Conservation (phyloP, 495 filamentous ascomycete genomes). For the Tricharina praecox region DNA sequence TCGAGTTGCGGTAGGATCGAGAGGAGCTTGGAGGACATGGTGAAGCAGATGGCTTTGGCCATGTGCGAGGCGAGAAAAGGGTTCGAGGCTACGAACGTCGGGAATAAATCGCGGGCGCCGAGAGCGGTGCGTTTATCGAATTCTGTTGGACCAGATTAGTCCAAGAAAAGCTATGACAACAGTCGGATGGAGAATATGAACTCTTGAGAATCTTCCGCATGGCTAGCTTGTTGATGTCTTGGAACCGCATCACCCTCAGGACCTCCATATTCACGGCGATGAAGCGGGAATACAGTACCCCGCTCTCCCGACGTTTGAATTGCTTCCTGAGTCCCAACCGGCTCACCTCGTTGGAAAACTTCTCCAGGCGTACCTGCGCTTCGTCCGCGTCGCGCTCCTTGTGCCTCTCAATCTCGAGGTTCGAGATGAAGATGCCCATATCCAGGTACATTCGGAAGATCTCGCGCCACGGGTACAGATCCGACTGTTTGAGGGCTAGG, state of each 20-base stretch:
- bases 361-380: constrained; percentile 38
- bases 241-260: constrained; percentile 50
- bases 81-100: constrained; percentile 34
- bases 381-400: constrained; percentile 38
- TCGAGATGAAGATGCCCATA: constrained; percentile 56
- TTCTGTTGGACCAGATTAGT: constrained; percentile 35
- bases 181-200: too few species aligned
- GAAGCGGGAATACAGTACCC: constrained; percentile 41
- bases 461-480: constrained; percentile 53
- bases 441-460: constrained; percentile 58
- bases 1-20: constrained; percentile 50
- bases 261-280: constrained; percentile 46
- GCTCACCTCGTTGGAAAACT: constrained; percentile 42
- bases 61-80: constrained; percentile 39
- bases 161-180: constrained; percentile 11
- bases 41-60: constrained; percentile 48
- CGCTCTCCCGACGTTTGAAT: constrained; percentile 43
- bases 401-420: constrained; percentile 38
- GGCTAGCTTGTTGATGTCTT: constrained; percentile 53
- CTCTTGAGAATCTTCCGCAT: constrained; percentile 65
- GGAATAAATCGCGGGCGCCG: constrained; percentile 38
- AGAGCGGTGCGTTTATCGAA: constrained; percentile 64
- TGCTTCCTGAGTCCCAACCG: constrained; percentile 34
- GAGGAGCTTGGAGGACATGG: constrained; percentile 46
- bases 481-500: constrained; percentile 33